Evolutionary conservation across 78 protist genomes (phyloP).

Genomic region (Dictyostelium intermedium): DNA sequence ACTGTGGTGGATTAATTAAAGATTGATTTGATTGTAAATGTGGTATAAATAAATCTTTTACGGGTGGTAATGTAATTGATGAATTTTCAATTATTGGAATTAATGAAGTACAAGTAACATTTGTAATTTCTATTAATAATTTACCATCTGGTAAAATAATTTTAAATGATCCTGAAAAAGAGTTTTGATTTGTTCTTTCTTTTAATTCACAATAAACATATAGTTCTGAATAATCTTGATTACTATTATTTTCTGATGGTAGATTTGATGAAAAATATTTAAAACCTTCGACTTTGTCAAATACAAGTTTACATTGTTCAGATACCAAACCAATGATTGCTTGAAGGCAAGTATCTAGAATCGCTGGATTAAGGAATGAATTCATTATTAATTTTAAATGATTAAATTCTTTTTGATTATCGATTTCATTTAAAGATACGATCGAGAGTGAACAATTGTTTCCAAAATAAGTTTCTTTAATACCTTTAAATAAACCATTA

Average conservation of each 20-base stretch:
- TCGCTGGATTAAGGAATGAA: conserved; percentile 20
- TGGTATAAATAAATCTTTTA: no score
- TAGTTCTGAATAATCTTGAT: no score
- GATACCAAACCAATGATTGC: neutral
- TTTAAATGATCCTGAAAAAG: no score
- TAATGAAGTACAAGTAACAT: no score
- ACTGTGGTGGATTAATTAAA: no score
- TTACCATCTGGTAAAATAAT: no score
- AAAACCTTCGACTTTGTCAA: conserved; percentile 27
- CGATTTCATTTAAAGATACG: neutral
- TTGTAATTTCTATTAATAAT: no score
- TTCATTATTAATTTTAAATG: neutral
- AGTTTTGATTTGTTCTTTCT: no score
- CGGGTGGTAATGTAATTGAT: no score
- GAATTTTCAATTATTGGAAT: no score
- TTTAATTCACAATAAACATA: no score
- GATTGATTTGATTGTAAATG: no score
- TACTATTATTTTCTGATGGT: neutral
- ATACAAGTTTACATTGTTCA: neutral
- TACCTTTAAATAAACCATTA: neutral
- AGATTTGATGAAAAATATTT: conserved; percentile 3
- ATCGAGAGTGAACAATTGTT: conserved; percentile 2
- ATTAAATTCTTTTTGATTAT: neutral
- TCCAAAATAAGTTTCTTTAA: neutral
- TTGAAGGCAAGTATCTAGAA: conserved; percentile 25